phyloP scores from a whole-genome alignment of 306 rosid genomes.

The Astragalus membranaceus region DNA sequence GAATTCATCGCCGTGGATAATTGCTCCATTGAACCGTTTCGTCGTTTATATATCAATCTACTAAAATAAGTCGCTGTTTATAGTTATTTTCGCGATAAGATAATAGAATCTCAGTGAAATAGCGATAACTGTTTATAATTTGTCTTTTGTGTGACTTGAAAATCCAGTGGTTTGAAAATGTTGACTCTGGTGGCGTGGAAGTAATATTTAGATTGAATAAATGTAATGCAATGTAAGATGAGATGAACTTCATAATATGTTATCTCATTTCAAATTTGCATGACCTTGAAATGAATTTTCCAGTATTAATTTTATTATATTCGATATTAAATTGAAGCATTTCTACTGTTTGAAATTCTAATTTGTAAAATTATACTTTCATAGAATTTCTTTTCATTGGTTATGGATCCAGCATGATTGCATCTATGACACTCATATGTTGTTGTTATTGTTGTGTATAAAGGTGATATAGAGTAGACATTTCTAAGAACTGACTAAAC shows the following conservation, averaged over 20 bases:
- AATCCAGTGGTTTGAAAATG: constrained; percentile 1
- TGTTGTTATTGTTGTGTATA: background rate
- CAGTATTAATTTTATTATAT: background rate
- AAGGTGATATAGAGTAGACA: background rate
- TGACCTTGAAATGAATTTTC: background rate
- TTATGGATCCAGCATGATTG: background rate
- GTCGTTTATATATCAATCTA: background rate
- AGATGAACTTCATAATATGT: background rate
- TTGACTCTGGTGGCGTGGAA: background rate
- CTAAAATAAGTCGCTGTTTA: background rate
- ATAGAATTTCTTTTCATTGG: background rate
- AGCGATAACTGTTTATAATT: background rate
- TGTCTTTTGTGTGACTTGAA: background rate
- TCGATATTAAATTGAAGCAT: background rate
- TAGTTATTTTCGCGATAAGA: background rate
- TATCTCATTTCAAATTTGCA: background rate
- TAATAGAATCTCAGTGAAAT: background rate
- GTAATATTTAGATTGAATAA: background rate
- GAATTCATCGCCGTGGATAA: background rate
- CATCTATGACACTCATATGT: background rate
- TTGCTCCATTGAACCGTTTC: background rate
- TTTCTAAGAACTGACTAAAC: background rate
- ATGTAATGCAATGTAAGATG: background rate
- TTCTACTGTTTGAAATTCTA: background rate
- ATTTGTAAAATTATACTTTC: background rate